Base-by-base conservation (phyloP, 495 filamentous ascomycete genomes). In the Recurvomyces mirabilis region DNA sequence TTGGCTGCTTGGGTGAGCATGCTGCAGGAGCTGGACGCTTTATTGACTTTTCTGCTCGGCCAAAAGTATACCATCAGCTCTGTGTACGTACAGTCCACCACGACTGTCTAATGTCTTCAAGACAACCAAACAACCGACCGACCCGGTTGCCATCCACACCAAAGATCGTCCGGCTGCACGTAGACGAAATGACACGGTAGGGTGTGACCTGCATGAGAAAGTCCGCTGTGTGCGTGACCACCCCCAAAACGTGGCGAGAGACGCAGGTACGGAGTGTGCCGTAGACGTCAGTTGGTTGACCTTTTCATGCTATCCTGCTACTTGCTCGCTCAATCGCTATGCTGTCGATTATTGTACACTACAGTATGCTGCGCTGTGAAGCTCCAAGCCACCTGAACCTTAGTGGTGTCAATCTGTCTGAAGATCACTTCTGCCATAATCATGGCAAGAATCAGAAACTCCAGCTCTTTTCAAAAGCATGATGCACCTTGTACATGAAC, bases 161-260 rank as follows among this genome's bases (percentile, higher is more conserved):
- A n/a, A n/a, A 3, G 28, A 31, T 32, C 39, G 5, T 42, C 25
- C 24, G 28, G 39, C 20, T 25, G 32, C 43, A 46, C n/a, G 23
- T 22, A 38, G 33, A 20, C 43, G 43, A 46, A 12, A 26, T 46
- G 17, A 21, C 32, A 46, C 43, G 33, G 24, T 34, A 46, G 20
- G 12, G n/a, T 22, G 33, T 11, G n/a, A 38, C 43, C n/a, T 46
- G 43, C 43, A 29, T 30, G 25, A 18, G 12, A 20, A 15, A 36
- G 26, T 42, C n/a, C n/a, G n/a, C n/a, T n/a, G n/a, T 28, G 18
- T 17, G 18, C 20, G 17, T 12, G 37, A 5, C 20, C 37, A 14
- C n/a, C n/a, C n/a, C 18, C 7, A 10, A 10, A 28, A 14, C 15
- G 31, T 37, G 6, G 18, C 3, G 30, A 26, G 3, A 26, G 42